Evolutionary conservation across 768 basidiomycete genomes (phyloP).

Genomic region (Boletus rubescentipes): DNA sequence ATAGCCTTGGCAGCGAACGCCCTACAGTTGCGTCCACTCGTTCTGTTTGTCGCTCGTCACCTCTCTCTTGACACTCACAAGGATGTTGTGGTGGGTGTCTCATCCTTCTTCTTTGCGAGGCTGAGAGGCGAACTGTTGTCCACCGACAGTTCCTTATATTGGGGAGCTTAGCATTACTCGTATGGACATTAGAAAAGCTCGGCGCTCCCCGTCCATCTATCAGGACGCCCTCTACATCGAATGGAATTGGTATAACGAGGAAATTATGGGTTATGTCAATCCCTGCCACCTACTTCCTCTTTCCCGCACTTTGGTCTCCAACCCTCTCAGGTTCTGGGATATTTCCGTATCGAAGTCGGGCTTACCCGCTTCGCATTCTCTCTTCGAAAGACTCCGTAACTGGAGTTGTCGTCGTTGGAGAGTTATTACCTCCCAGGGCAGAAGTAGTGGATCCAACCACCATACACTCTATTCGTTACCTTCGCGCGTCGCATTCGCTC

Average conservation of each 20-base stretch:
- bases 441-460: slow-evolving; percentile 27
- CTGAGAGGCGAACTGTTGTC: slow-evolving; percentile 3
- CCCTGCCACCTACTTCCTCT: slow-evolving; percentile 38
- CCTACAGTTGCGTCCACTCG: slow-evolving; percentile 26
- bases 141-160: slow-evolving; percentile 23
- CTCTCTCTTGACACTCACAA: slow-evolving; percentile 22
- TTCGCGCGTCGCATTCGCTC: slow-evolving; percentile 65
- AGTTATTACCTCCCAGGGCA: slow-evolving; percentile 46
- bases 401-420: slow-evolving; percentile 81
- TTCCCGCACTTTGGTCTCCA: slow-evolving; percentile 48
- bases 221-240: neutral
- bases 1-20: slow-evolving; percentile 27
- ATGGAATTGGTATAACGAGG: neutral
- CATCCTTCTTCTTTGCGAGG: neutral
- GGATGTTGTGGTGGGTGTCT: slow-evolving; percentile 22
- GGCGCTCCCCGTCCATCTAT: neutral
- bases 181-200: slow-evolving; percentile 13
- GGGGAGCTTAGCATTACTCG: slow-evolving; percentile 17
- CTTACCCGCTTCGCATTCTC: slow-evolving; percentile 60
- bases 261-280: slow-evolving; percentile 18
- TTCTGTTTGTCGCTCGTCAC: slow-evolving; percentile 8
- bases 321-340: slow-evolving; percentile 55
- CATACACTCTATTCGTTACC: slow-evolving; percentile 55
- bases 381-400: slow-evolving; percentile 71
- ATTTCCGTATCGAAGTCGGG: slow-evolving; percentile 50